These are phyloP conservation scores for Tricholoma terreum DNA, from an alignment of 768 basidiomycete species.

Conservation along the genomic window DNA sequence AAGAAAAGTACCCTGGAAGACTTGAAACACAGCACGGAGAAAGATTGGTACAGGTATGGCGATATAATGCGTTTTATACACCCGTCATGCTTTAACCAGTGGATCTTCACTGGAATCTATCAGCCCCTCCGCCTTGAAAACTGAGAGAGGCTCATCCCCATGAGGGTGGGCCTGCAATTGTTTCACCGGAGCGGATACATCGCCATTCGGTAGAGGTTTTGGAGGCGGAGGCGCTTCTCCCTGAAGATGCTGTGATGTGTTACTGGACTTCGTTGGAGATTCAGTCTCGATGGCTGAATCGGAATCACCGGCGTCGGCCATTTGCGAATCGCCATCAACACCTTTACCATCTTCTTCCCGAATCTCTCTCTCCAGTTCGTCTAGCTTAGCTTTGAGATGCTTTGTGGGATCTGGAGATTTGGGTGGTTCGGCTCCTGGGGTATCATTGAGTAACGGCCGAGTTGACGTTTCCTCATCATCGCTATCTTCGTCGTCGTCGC, in stretches of 20 bases:
- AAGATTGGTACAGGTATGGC: constrained; percentile 13
- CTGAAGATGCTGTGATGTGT: constrained; percentile 20
- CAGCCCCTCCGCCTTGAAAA: constrained; percentile 60
- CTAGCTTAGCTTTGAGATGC: constrained; percentile 57
- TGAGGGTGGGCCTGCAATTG: constrained; percentile 50
- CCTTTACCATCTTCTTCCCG: constrained; percentile 33
- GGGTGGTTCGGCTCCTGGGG: constrained; percentile 40
- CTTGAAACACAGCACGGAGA: constrained; percentile 13
- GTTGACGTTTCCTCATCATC: constrained; percentile 20
- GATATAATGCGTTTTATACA: constrained; percentile 13
- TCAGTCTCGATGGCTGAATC: constrained; percentile 17
- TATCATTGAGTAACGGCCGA: constrained; percentile 49
- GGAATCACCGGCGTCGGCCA: constrained; percentile 23
- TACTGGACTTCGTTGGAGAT: constrained; percentile 11
- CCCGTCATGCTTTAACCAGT: constrained; percentile 27
- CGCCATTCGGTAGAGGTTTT: constrained; percentile 45
- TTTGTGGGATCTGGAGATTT: constrained; percentile 52
- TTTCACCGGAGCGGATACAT: constrained; percentile 36
- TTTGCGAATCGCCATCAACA: constrained; percentile 34
- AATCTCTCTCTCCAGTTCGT: constrained; percentile 57
- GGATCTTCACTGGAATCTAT: constrained; percentile 66
- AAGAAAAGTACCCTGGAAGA: constrained; percentile 16
- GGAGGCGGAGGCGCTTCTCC: constrained; percentile 49
- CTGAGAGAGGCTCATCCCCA: constrained; percentile 53
- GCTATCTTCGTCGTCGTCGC: constrained; percentile 61